Base-by-base conservation (phyloP, 306 rosid genomes). In the Quercus parvula region DNA sequence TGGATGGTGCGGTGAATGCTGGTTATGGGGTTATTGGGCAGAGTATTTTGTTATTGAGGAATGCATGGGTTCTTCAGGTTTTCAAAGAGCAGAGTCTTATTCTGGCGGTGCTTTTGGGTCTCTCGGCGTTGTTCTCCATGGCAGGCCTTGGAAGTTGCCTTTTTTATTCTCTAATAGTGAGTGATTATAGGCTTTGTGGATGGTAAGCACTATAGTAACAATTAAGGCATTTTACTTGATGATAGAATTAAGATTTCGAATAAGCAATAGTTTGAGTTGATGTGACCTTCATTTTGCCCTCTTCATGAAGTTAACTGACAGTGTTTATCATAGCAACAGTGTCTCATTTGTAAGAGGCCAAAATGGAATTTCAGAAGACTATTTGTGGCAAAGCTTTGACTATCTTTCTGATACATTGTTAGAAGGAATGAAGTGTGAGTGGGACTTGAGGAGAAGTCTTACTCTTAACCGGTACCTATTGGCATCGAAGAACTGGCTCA, bases 101-200 rank as follows among this genome's bases (percentile, higher is more conserved):
- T 41, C 78, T 96, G 88, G 96, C 92, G 1, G 24, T 87, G 76
- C 99, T 96, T 81, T 84, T 96, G 87, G 94, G 98, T 35, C 96
- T 96, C 77, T 96, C 99, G 1, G 99, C 99, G 1, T 93, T 96
- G 85, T 96, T 96, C 90, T 96, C 99, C 19, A 80, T 93, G 96
- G 99, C 98, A 0, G 99, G 99, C 99, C 99, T 80, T 96, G 99
- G 99, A 96, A 96, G 97, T 98, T 96, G 87, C 66, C 41, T 25
- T 0, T 3, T 56, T 17, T n/a, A 24, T 20, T 18, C 44, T 6
- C 22, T 73, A 7, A 3, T 20, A 30, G 8, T 27, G 44, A 73
- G 24, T 54, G 4, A 2, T 18, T 31, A 12, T 31, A 27, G 0
- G 24, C 31, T 20, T 31, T 66, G 10, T 30, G 12, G 35, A 33